Conservation (phyloP, 805 yeast genomes). For the Sugiyamaella boreocaroliniensis region DNA sequence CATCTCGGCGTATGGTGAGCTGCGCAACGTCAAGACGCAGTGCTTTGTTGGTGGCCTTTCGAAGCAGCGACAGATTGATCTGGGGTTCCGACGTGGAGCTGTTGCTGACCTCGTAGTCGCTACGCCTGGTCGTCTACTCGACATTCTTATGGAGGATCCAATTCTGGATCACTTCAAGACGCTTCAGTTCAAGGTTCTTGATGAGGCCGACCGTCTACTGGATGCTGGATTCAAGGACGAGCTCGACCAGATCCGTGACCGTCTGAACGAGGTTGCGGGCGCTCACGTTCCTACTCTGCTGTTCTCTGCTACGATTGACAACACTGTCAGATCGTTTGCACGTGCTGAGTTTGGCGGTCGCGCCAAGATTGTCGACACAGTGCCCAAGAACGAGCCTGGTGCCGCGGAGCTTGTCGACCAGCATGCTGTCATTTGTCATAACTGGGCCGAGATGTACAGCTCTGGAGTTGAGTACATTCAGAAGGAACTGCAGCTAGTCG, state of each 20-base stretch:
- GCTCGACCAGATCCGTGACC: constrained; percentile 50
- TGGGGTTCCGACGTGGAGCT: constrained; percentile 27
- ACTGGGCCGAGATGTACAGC: constrained; percentile 51
- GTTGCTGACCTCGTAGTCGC: constrained; percentile 66
- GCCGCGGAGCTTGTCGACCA: constrained; percentile 75
- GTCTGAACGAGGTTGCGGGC: constrained; percentile 34
- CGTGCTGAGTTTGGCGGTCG: constrained; percentile 35
- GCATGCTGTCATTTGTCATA: constrained; percentile 47
- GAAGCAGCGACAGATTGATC: constrained; percentile 33
- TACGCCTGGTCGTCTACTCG: constrained; percentile 82
- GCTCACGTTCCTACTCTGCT: constrained; percentile 53
- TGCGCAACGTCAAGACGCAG: constrained; percentile 34
- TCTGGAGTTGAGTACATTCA: constrained; percentile 47
- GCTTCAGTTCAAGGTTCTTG: constrained; percentile 64
- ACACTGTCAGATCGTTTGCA: constrained; percentile 61
- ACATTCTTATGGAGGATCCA: constrained; percentile 44
- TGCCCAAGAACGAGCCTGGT: constrained; percentile 65
- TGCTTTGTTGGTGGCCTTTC: constrained; percentile 66
- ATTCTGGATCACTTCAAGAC: constrained; percentile 43
- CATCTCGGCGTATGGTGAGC: constrained; percentile 33
- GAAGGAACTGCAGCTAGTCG: constrained; percentile 31
- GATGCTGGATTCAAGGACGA: constrained; percentile 74
- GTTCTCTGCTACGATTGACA: constrained; percentile 84
- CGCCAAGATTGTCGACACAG: constrained; percentile 54
- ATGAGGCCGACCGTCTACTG: constrained; percentile 85